Percentiles rank a stretch among this genome's conserved stretches.
phyloP scores from a whole-genome alignment of 1,284 basidiomycete genomes.

The Kalmanozyma brasiliensis region DNA sequence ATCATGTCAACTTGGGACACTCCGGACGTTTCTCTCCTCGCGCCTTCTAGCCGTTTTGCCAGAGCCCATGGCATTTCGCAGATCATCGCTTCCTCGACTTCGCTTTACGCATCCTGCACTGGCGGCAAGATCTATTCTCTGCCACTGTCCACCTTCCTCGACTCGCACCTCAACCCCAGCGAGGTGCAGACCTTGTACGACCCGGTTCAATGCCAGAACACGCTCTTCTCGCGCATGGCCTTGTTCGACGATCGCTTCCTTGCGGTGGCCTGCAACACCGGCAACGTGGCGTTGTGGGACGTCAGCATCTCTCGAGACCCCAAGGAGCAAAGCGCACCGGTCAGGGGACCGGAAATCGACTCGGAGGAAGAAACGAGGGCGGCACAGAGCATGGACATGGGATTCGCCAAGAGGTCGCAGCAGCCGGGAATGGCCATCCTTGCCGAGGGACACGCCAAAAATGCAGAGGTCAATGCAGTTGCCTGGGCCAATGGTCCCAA shows the following conservation, averaged over 20 bases:
- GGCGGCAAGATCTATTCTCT: slow-evolving; percentile 60
- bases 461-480: slow-evolving; percentile 62
- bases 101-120: slow-evolving; percentile 58
- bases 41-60: slow-evolving; percentile 15
- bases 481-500: slow-evolving; percentile 57
- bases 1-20: slow-evolving; percentile 24
- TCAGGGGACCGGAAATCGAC: slow-evolving; percentile 7
- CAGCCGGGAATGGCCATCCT: slow-evolving; percentile 21
- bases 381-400: slow-evolving; percentile 20
- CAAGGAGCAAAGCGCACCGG: no score
- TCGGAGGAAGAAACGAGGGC: slow-evolving; percentile 23
- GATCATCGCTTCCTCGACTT: slow-evolving; percentile 42
- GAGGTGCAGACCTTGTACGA: slow-evolving; percentile 47
- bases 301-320: slow-evolving; percentile 3
- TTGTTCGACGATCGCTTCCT: slow-evolving; percentile 60
- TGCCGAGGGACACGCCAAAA: slow-evolving; percentile 32
- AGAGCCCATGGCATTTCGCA: slow-evolving; percentile 63
- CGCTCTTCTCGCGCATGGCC: slow-evolving; percentile 62
- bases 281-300: slow-evolving; percentile 64
- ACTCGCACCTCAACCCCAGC: slow-evolving; percentile 5
- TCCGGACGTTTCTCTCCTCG: slow-evolving; percentile 36
- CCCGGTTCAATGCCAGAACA: slow-evolving; percentile 58
- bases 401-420: slow-evolving; percentile 25
- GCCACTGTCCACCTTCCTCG: slow-evolving; percentile 29
- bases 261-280: slow-evolving; percentile 63